These are phyloP conservation scores for Alnus glutinosa DNA, from an alignment of 306 rosid species.

Conservation along the genomic window DNA sequence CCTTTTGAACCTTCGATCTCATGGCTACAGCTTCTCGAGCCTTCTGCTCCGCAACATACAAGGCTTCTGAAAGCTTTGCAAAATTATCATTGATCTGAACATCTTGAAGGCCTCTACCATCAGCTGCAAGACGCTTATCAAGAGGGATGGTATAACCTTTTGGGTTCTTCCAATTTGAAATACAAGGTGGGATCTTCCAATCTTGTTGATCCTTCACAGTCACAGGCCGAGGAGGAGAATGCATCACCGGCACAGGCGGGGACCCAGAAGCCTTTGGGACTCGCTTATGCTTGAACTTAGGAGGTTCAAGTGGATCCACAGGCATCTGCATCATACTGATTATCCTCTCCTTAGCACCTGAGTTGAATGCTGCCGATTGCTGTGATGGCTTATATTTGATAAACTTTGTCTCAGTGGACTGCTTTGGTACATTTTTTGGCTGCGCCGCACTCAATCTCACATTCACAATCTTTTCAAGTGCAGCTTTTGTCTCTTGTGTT, in stretches of 20 bases:
- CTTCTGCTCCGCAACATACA: slow-evolving; percentile 89
- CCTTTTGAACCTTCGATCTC: slow-evolving; percentile 92
- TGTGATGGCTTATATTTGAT: slow-evolving; percentile 90
- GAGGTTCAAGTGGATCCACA: slow-evolving; percentile 93
- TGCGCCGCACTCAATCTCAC: slow-evolving; percentile 81
- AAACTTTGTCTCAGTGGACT: slow-evolving; percentile 64
- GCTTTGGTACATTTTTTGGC: slow-evolving; percentile 80
- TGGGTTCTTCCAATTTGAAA: slow-evolving; percentile 94
- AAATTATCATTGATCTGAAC: slow-evolving; percentile 86
- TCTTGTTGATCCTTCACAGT: slow-evolving; percentile 92
- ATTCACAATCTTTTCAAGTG: slow-evolving; percentile 84
- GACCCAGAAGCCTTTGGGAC: slow-evolving; percentile 88
- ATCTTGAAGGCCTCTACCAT: slow-evolving; percentile 88
- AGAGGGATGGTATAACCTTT: slow-evolving; percentile 91
- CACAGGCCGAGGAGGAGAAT: slow-evolving; percentile 88
- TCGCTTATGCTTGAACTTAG: slow-evolving; percentile 89
- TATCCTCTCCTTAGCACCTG: slow-evolving; percentile 86
- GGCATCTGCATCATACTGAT: slow-evolving; percentile 94
- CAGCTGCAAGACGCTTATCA: slow-evolving; percentile 88
- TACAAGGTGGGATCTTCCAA: slow-evolving; percentile 94
- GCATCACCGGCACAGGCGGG: slow-evolving; percentile 92
- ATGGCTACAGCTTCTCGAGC: slow-evolving; percentile 90
- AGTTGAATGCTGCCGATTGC: slow-evolving; percentile 77
- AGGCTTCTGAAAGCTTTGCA: slow-evolving; percentile 80
- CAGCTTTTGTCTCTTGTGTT: slow-evolving; percentile 71